A percentile compares a stretch with the other conserved stretches of the same genome.
Evolutionary conservation across 2,329 filamentous ascomycete species (phyloP).

Genomic region (Aureobasidium sp.): DNA sequence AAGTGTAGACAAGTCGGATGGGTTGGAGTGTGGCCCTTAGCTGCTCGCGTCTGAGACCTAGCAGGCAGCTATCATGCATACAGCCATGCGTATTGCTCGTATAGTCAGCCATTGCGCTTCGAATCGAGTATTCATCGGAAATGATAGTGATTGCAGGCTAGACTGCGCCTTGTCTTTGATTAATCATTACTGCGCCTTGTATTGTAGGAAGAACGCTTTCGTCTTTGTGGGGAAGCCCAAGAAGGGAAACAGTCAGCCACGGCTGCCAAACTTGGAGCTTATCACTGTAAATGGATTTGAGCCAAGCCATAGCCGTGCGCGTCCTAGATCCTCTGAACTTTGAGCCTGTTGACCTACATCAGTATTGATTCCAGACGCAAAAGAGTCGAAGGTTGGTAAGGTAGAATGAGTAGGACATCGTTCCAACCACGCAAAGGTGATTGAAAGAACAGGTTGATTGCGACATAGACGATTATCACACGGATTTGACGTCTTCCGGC

Average conservation of each 20-base stretch:
- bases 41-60: background rate
- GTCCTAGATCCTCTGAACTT: background rate
- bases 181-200: background rate
- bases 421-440: background rate
- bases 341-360: background rate
- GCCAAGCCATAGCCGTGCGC: slow-evolving; percentile 6
- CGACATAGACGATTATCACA: background rate
- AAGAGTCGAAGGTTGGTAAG: no score
- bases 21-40: background rate
- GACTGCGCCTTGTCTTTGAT: slow-evolving; percentile 7
- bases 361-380: background rate
- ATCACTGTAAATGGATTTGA: background rate
- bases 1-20: background rate
- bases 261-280: background rate
- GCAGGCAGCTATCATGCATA: background rate
- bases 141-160: background rate
- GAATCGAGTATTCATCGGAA: background rate
- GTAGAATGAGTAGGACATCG: background rate
- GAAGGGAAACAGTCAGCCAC: slow-evolving; percentile 10
- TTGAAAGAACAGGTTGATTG: background rate
- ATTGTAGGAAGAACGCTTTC: background rate
- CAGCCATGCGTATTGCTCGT: background rate
- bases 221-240: slow-evolving; percentile 1
- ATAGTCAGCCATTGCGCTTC: background rate
- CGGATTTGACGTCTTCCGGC: background rate